Conservation (phyloP, 768 basidiomycete genomes). For the Tricholoma terreum region DNA sequence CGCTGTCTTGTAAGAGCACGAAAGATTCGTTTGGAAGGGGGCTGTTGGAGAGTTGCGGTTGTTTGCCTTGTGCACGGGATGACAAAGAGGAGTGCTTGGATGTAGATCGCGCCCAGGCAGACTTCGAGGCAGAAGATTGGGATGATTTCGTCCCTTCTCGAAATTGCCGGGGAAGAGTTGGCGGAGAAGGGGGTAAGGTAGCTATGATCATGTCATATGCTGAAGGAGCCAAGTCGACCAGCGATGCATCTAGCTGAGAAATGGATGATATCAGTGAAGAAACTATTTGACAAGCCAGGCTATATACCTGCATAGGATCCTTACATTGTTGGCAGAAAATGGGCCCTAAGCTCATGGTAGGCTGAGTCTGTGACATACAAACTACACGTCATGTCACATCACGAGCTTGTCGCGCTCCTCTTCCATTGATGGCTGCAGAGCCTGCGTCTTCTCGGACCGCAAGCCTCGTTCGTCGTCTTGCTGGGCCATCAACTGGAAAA, state of each 20-base stretch:
- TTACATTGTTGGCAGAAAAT: slow-evolving; percentile 86
- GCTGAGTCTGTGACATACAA: not conserved
- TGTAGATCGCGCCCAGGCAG: slow-evolving; percentile 55
- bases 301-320: slow-evolving; percentile 76
- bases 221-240: slow-evolving; percentile 81
- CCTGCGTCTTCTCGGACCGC: slow-evolving; percentile 58
- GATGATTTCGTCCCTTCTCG: slow-evolving; percentile 45
- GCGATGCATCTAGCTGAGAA: slow-evolving; percentile 80
- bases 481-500: slow-evolving; percentile 86
- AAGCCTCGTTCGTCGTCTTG: slow-evolving; percentile 75
- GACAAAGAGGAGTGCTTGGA: slow-evolving; percentile 39
- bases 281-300: not conserved
- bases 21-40: slow-evolving; percentile 83
- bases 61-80: slow-evolving; percentile 58
- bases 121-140: slow-evolving; percentile 49
- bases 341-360: slow-evolving; percentile 41
- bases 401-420: not conserved
- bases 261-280: not conserved
- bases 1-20: slow-evolving; percentile 84
- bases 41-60: slow-evolving; percentile 38
- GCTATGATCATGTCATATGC: slow-evolving; percentile 82
- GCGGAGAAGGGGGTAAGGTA: slow-evolving; percentile 57
- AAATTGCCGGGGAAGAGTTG: slow-evolving; percentile 33
- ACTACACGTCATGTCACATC: not conserved
- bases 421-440: not conserved